Conservation (phyloP, 2,329 filamentous ascomycete species). For the Chaetothyriales sp. region DNA sequence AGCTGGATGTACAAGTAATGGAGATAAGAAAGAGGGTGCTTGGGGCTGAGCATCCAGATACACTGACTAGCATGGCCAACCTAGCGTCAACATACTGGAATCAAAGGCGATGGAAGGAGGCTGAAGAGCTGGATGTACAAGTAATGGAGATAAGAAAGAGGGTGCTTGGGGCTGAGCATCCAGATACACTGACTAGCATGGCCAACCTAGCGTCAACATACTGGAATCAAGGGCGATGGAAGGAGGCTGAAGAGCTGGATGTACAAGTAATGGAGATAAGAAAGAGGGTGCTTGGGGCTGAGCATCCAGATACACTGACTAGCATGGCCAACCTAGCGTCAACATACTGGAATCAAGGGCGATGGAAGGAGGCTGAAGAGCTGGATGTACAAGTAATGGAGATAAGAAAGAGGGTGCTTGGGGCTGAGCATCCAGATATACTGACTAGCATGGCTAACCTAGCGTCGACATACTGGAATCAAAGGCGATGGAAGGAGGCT, state of each 20-base stretch:
- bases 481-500: conserved; percentile 16
- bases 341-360: too few relatives aligned
- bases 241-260: too few relatives aligned
- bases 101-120: conserved; percentile 15
- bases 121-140: conserved; percentile 16
- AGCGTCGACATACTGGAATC: conserved; percentile 12
- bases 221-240: conserved; percentile 5
- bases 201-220: conserved; percentile 11
- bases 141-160: conserved; percentile 11
- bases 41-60: conserved; percentile 13
- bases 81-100: conserved; percentile 14
- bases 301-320: too few relatives aligned
- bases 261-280: too few relatives aligned
- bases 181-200: conserved; percentile 23
- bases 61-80: conserved; percentile 10
- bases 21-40: conserved; percentile 12
- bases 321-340: too few relatives aligned
- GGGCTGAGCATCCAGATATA: conserved; percentile 13
- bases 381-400: conserved; percentile 13
- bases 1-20: conserved; percentile 9
- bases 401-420: conserved; percentile 10
- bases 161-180: conserved; percentile 9
- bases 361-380: conserved; percentile 10
- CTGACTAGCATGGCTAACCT: conserved; percentile 12
- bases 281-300: too few relatives aligned